Conservation (phyloP, 2,329 filamentous ascomycete species). For the Colletotrichum endophyticum region DNA sequence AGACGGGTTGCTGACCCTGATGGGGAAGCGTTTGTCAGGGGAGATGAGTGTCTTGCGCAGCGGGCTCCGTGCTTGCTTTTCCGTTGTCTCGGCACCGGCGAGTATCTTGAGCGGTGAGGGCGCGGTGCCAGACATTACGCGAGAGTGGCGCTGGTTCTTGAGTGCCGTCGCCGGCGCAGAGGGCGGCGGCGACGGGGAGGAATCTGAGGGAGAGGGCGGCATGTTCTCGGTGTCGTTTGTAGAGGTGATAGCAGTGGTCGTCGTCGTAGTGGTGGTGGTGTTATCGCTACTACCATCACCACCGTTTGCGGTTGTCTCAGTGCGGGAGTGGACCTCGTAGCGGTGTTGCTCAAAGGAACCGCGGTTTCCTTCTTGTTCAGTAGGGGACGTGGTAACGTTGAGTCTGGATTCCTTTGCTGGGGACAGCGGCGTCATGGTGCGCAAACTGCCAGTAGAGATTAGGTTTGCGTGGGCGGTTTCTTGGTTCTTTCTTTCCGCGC, state of each 20-base stretch:
- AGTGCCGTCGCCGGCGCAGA: slow-evolving; percentile 10
- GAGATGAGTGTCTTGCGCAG: slow-evolving; percentile 47
- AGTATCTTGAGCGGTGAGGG: slow-evolving; percentile 65
- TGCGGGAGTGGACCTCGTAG: slow-evolving; percentile 37
- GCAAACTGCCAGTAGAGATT: neutral
- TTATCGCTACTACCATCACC: slow-evolving; percentile 19
- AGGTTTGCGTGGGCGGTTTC: neutral
- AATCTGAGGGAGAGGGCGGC: slow-evolving; percentile 44
- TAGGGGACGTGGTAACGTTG: slow-evolving; percentile 21
- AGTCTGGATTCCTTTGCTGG: slow-evolving; percentile 41
- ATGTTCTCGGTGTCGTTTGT: slow-evolving; percentile 47
- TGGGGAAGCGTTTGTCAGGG: slow-evolving; percentile 59
- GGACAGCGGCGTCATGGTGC: slow-evolving; percentile 44
- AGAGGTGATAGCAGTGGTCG: slow-evolving; percentile 19
- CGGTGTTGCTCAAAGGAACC: slow-evolving; percentile 30
- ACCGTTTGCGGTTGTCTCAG: slow-evolving; percentile 22
- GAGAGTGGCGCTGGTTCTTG: slow-evolving; percentile 48
- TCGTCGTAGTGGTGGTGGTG: slow-evolving; percentile 19
- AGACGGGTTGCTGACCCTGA: slow-evolving; percentile 52
- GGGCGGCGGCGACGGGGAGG: slow-evolving; percentile 12
- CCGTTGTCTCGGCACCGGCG: slow-evolving; percentile 31
- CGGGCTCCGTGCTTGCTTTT: slow-evolving; percentile 34
- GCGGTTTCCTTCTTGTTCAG: slow-evolving; percentile 30
- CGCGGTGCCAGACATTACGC: slow-evolving; percentile 61
- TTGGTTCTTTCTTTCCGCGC: neutral